These are phyloP conservation scores for Zygosaccharomyces pseudorouxii DNA, from an alignment of 805 yeast species.

Conservation along the genomic window DNA sequence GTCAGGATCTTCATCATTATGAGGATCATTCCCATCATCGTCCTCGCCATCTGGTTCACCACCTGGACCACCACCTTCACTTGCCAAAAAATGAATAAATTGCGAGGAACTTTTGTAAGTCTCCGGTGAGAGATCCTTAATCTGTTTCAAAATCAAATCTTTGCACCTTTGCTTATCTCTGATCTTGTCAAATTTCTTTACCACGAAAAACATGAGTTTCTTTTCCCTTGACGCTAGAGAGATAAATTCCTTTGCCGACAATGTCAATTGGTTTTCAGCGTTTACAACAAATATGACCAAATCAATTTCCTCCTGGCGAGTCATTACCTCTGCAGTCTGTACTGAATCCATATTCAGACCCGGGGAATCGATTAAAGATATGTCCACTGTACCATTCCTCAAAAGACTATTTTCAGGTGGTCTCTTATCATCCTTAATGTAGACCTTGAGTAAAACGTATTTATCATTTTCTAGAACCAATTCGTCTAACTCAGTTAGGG, in stretches of 20 bases:
- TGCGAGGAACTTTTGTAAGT: constrained; percentile 84
- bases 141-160: constrained; percentile 74
- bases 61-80: constrained; percentile 46
- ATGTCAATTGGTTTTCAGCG: constrained; percentile 93
- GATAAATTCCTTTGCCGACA: constrained; percentile 91
- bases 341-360: constrained; percentile 90
- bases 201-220: constrained; percentile 87
- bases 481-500: constrained; percentile 54
- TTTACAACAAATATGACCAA: constrained; percentile 92
- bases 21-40: constrained; percentile 32
- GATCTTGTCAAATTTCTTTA: constrained; percentile 86
- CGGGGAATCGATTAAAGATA: constrained; percentile 92
- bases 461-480: constrained; percentile 71
- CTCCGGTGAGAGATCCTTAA: constrained; percentile 80
- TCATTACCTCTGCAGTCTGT: constrained; percentile 91
- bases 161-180: constrained; percentile 76
- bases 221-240: constrained; percentile 87
- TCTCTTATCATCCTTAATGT: constrained; percentile 60
- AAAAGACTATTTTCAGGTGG: constrained; percentile 67
- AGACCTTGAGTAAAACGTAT: constrained; percentile 71
- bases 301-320: constrained; percentile 96
- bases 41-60: constrained; percentile 36
- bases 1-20: constrained; percentile 35
- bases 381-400: constrained; percentile 87
- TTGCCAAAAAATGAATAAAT: constrained; percentile 88